Base-by-base conservation (phyloP, 2,329 filamentous ascomycete species). In the Pseudocercospora fuligena region DNA sequence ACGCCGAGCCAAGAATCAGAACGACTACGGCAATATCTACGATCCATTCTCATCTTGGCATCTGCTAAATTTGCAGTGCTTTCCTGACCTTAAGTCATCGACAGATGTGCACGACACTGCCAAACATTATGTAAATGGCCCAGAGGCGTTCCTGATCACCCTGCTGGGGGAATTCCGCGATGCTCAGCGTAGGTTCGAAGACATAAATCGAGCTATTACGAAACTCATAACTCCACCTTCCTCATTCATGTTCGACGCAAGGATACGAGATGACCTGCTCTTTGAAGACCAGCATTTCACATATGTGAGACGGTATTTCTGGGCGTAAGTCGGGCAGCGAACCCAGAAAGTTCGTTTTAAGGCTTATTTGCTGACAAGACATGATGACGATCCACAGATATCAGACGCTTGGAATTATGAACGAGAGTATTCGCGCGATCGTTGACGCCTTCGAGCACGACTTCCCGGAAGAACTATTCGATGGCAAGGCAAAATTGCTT, bases 231-330 rank as follows among this genome's bases (percentile, higher is more conserved):
- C 86, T 0, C 87, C 87, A 9, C 84, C 86, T 1, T 80, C 86
- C 4, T 81, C 86, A 36, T 89, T 89, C 74, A 86, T 89, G 76
- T 89, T 89, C 70, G 81, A 88, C 66, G 79, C 80, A 47, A 79
- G 81, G 19, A 77, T 88, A 3, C 81, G 87, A 12, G 86, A 88
- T 75, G 84, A 84, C 69, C 80, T 88, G 0, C 80, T 89, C 1
- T 89, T 89, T 69, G 87, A 89, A 74, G 87, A 89, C 72, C 81
- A 82, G 61, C 77, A 86, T 63, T 89, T 88, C 71, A 89, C 87
- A 1, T 88, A 87, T 77, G 87, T 86, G n/a, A 81, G 86, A 0
- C 82, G 87, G 14, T 89, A 89, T 72, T 89, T 89, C 73, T 89
- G 87, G 83, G 86, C 86, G 0, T 88, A 43, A 43, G 40, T 40